These are phyloP conservation scores for Ophiosphaerella herpotricha DNA, from an alignment of 2,329 filamentous ascomycete species.

Conservation along the genomic window DNA sequence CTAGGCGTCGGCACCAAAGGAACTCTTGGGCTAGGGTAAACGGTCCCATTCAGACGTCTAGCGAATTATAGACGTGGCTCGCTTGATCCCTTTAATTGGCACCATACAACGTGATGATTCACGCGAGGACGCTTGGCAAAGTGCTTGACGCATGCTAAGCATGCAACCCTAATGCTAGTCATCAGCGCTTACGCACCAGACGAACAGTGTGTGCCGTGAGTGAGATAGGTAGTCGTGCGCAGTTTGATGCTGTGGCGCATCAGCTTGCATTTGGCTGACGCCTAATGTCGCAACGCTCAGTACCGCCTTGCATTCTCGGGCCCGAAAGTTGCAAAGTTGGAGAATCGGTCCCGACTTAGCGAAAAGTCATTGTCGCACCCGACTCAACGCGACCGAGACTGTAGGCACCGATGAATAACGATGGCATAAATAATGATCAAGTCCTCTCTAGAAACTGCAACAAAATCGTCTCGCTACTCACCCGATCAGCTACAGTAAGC, in stretches of 20 bases:
- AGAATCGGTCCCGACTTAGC: not conserved
- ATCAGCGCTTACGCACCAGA: not conserved
- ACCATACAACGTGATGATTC: not conserved
- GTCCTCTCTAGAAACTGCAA: not conserved
- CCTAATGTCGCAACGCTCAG: not conserved
- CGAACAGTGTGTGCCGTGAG: not conserved
- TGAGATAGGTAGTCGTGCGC: too few relatives aligned
- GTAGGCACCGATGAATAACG: not conserved
- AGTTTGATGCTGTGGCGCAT: too few relatives aligned
- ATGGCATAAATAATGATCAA: not conserved
- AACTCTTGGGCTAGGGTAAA: not conserved
- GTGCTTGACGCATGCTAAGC: slow-evolving; percentile 2
- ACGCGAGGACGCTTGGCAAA: not conserved
- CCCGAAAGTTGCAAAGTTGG: not conserved
- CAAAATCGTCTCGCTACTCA: not conserved
- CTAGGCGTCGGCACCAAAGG: not conserved
- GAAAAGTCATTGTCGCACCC: not conserved
- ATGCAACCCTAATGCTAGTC: not conserved
- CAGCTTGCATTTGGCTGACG: not conserved
- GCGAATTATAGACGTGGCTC: too few relatives aligned
- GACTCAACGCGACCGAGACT: not conserved
- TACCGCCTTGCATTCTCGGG: not conserved
- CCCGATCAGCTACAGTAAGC: too few relatives aligned
- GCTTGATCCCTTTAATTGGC: too few relatives aligned
- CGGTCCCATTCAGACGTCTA: too few relatives aligned